Conservation (phyloP, 2,329 filamentous ascomycete species). For the Alternaria sp. region DNA sequence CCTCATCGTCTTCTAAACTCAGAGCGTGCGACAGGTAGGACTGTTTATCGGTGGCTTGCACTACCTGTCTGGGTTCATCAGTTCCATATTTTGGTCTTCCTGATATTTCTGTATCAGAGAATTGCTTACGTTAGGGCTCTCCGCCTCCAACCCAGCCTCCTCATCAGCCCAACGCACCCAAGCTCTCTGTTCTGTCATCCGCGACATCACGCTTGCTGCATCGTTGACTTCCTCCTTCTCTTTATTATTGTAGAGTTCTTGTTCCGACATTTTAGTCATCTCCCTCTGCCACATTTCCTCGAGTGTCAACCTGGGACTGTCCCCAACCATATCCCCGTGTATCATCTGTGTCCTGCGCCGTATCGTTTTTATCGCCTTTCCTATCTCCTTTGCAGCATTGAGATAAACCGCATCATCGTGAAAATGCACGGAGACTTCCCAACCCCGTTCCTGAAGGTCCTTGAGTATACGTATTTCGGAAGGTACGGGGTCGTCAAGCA, state of each 20-base stretch:
- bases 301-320: neutral
- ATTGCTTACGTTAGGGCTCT: neutral
- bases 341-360: conserved; percentile 1
- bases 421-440: conserved; percentile 2
- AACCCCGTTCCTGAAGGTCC: conserved; percentile 8
- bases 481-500: neutral
- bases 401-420: neutral
- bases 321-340: neutral
- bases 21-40: neutral
- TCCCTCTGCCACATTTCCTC: conserved; percentile 12
- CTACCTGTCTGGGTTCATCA: neutral
- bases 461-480: neutral
- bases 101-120: neutral
- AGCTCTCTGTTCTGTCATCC: neutral
- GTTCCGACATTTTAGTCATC: neutral
- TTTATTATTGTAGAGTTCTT: too few species aligned
- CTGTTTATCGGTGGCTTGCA: neutral
- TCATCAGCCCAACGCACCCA: neutral
- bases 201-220: neutral
- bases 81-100: neutral
- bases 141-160: too few species aligned
- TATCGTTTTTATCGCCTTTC: neutral
- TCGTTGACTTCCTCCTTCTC: neutral
- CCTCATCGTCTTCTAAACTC: neutral
- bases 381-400: neutral